Base-by-base conservation (phyloP, 176 grass and related monocot species). In the Musa troglodytarum region DNA sequence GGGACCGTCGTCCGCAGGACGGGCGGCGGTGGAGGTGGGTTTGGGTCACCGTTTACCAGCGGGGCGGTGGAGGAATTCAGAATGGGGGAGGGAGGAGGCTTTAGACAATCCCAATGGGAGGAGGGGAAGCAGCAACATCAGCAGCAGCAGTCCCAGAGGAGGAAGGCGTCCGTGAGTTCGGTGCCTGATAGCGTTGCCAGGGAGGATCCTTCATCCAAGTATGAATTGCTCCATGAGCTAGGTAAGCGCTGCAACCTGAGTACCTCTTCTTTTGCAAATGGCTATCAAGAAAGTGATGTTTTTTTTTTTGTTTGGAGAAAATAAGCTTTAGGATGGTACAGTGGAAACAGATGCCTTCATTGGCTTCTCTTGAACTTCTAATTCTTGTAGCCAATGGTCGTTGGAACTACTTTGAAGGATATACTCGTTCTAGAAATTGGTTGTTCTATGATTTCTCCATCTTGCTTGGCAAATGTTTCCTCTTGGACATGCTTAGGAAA, bases 161-260 rank as follows among this genome's bases (percentile, higher is more conserved):
- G 95, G 65, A 91, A 82, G 72, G 75, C 86, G 17, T 98, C 94
- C 1, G 86, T 89, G 21, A 99, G 90, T 83, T 99, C 95, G 1
- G 51, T 94, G 17, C 88, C 95, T 5, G 95, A 99, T 58, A 94
- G 85, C 23, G 49, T 99, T 49, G 78, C 86, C n/a, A 87, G 68
- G 73, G 95, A 94, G 78, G 95, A 99, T 71, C 95, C 95, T 73
- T 89, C 95, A 73, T 87, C 90, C 50, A 99, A 89, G 86, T 99
- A 99, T 25, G 95, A 94, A 79, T 80, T 99, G 71, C 95, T 99
- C 25, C 88, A 99, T 87, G 95, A 94, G 80, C 95, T 99, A 16
- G 95, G 95, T 99, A 79, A 77, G 88, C 75, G 53, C 81, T 85
- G 73, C 67, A 74, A 11, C 17, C 10, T 71, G 71, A 69, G 52